Evolutionary conservation across 805 yeast genomes (phyloP).

Genomic region (Ogataea nakhonphanomensis): DNA sequence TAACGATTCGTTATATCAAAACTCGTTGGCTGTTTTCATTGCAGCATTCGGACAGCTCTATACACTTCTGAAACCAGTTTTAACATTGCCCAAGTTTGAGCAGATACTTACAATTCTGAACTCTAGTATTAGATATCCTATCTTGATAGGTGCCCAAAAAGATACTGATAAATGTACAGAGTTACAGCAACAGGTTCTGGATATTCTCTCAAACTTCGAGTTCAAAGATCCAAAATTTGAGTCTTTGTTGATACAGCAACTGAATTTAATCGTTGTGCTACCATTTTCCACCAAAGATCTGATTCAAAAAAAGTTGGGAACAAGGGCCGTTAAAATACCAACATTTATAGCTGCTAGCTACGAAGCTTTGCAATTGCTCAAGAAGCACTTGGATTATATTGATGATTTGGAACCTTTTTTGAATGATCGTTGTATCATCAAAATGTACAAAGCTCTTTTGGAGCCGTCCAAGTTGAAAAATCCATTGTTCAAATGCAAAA

Average conservation of each 20-base stretch:
- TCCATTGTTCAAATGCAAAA: slow-evolving; percentile 30
- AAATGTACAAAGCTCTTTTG: slow-evolving; percentile 46
- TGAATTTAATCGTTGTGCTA: slow-evolving; percentile 49
- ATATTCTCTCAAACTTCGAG: slow-evolving; percentile 37
- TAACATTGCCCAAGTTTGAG: slow-evolving; percentile 39
- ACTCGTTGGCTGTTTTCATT: slow-evolving; percentile 54
- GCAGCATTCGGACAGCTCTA: slow-evolving; percentile 50
- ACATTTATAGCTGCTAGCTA: slow-evolving; percentile 61
- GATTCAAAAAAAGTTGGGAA: slow-evolving; percentile 50
- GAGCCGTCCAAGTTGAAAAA: slow-evolving; percentile 49
- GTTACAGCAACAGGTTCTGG: slow-evolving; percentile 59
- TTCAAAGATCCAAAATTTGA: slow-evolving; percentile 35
- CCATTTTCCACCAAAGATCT: slow-evolving; percentile 61
- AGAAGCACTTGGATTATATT: slow-evolving; percentile 32
- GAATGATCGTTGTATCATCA: slow-evolving; percentile 43
- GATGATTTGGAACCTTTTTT: slow-evolving; percentile 36
- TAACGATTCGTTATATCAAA: slow-evolving; percentile 47
- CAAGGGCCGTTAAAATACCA: slow-evolving; percentile 46
- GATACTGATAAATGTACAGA: slow-evolving; percentile 59
- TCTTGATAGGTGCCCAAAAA: slow-evolving; percentile 52
- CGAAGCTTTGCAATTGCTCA: slow-evolving; percentile 41
- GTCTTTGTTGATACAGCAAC: slow-evolving; percentile 48
- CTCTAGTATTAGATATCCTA: slow-evolving; percentile 68
- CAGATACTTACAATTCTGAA: slow-evolving; percentile 56
- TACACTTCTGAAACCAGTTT: slow-evolving; percentile 32